phyloP scores from a whole-genome alignment of 768 basidiomycete species.

The Cystobasidiopsis lactophilus region DNA sequence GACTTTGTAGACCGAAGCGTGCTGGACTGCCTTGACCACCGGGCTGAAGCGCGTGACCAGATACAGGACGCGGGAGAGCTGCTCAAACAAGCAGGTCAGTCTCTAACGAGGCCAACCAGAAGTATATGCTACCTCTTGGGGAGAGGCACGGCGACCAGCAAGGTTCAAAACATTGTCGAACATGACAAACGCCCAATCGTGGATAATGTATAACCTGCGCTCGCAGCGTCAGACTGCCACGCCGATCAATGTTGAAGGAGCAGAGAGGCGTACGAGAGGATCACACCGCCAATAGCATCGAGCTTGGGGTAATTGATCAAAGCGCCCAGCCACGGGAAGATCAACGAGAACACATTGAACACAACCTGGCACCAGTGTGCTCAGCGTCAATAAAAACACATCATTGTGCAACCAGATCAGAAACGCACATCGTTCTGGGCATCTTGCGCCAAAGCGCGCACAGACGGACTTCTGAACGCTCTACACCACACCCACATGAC shows the following conservation, averaged over 20 bases:
- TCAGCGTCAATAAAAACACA: too few relatives aligned
- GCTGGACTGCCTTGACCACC: conserved; percentile 23
- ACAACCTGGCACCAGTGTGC: too few relatives aligned
- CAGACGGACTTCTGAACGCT: conserved; percentile 1
- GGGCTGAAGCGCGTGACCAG: conserved; percentile 27
- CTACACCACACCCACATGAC: conserved; percentile 18
- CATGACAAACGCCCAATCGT: conserved; percentile 26
- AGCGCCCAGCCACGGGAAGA: conserved; percentile 25
- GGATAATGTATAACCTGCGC: conserved; percentile 11
- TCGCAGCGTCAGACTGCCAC: too few relatives aligned
- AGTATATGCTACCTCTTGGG: too few relatives aligned
- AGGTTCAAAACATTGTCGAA: conserved; percentile 25
- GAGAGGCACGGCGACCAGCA: conserved; percentile 19
- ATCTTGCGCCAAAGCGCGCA: conserved; percentile 27
- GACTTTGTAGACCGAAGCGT: conserved; percentile 25
- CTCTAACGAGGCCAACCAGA: too few relatives aligned
- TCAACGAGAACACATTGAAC: conserved; percentile 28
- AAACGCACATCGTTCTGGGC: conserved; percentile 29
- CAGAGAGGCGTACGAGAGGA: conserved; percentile 24
- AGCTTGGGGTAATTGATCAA: conserved; percentile 21
- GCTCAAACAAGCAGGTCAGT: too few relatives aligned
- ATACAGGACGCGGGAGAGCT: conserved; percentile 22
- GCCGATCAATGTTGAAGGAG: neutral
- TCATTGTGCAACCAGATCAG: too few relatives aligned
- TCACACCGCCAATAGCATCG: conserved; percentile 27